Percentiles rank a stretch among this genome's conserved stretches.
Evolutionary conservation across 179 eudicot species (phyloP).

Genomic region (Amaranthus tricolor): DNA sequence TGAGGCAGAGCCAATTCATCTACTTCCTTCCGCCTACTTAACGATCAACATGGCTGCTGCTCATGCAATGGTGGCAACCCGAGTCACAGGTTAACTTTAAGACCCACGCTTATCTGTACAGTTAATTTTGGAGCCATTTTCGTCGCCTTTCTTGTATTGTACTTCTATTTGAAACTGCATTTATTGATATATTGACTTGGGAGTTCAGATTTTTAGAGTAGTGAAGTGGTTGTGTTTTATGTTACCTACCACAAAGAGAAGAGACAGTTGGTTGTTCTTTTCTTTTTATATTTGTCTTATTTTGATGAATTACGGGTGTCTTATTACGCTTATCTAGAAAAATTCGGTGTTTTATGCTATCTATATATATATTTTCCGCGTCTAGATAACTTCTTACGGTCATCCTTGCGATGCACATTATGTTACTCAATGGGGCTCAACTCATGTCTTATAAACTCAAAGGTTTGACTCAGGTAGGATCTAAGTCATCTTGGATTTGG

Average conservation of each 20-base stretch:
- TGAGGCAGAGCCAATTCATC: constrained; percentile 30
- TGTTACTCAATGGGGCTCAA: no score
- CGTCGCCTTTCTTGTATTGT: neutral
- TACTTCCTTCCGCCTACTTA: constrained; percentile 37
- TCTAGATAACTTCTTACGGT: no score
- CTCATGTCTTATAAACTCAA: no score
- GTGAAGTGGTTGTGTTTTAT: constrained; percentile 10
- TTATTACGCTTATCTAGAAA: no score
- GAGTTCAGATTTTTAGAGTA: neutral
- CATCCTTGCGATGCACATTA: no score
- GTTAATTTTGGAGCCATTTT: constrained; percentile 7
- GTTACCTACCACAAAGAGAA: neutral
- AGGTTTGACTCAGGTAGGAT: no score
- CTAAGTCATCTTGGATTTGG: no score
- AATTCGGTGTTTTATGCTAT: no score
- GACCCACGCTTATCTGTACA: constrained; percentile 36
- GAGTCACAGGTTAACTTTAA: constrained; percentile 39
- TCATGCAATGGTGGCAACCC: constrained; percentile 43
- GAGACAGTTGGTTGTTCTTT: neutral
- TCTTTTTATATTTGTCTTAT: no score
- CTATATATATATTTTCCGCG: no score
- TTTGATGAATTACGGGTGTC: no score
- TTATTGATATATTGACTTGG: constrained; percentile 10
- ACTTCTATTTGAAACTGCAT: constrained; percentile 1
- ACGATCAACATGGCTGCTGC: constrained; percentile 25